A percentile compares a stretch with the other conserved stretches of the same genome.
phyloP scores from a whole-genome alignment of 2,329 filamentous ascomycete genomes.

The Dactylella cylindrospora region DNA sequence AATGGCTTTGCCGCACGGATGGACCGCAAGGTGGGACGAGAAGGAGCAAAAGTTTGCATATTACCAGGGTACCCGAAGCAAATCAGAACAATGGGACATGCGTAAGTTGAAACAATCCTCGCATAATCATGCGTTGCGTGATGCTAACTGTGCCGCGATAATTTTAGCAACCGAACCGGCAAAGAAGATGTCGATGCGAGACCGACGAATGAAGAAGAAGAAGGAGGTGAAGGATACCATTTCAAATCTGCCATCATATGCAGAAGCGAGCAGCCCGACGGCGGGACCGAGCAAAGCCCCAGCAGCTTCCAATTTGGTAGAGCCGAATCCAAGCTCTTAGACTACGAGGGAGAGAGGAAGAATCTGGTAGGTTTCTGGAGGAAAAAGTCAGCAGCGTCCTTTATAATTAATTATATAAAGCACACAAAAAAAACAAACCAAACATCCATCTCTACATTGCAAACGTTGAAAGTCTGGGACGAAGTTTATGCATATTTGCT shows the following conservation, averaged over 20 bases:
- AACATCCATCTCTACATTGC: too few species aligned
- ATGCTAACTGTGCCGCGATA: background rate
- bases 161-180: constrained; percentile 37
- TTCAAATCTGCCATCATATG: constrained; percentile 24
- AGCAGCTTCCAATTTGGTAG: constrained; percentile 13
- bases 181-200: constrained; percentile 40
- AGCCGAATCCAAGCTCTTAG: constrained; percentile 27
- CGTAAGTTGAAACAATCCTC: constrained; percentile 18
- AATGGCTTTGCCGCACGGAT: constrained; percentile 46
- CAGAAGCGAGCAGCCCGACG: constrained; percentile 36
- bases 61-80: constrained; percentile 45
- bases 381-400: too few species aligned
- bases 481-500: too few species aligned
- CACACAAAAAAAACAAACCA: too few species aligned
- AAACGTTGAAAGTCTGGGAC: too few species aligned
- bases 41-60: constrained; percentile 45
- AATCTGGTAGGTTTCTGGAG: background rate
- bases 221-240: constrained; percentile 35
- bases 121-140: background rate
- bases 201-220: constrained; percentile 39
- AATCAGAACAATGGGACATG: constrained; percentile 46
- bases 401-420: too few species aligned
- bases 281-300: constrained; percentile 2
- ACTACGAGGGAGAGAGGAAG: too few species aligned
- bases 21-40: constrained; percentile 46